Conservation (phyloP, 495 filamentous ascomycete genomes). For the Talaromyces ruber region DNA sequence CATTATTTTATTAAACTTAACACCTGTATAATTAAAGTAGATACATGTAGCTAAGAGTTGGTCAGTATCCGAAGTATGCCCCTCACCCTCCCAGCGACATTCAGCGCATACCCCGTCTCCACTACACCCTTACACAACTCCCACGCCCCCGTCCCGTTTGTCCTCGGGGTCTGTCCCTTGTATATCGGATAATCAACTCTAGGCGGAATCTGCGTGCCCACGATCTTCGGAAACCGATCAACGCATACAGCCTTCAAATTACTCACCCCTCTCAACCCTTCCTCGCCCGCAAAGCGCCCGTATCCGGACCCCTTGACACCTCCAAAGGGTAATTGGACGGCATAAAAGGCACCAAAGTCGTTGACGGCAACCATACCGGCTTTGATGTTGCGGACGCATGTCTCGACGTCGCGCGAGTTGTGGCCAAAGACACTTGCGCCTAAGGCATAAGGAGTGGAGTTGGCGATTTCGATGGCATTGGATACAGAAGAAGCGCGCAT, state of each 20-base stretch:
- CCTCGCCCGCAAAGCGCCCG: constrained; percentile 85
- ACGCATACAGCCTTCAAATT: constrained; percentile 80
- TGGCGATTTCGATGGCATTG: constrained; percentile 62
- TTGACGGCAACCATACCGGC: constrained; percentile 91
- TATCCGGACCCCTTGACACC: constrained; percentile 83
- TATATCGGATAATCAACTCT: constrained; percentile 73
- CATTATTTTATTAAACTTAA: not conserved
- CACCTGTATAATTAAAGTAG: not conserved
- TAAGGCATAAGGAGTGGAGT: constrained; percentile 68
- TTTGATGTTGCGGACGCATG: constrained; percentile 58
- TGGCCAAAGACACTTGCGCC: constrained; percentile 78
- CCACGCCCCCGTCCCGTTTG: constrained; percentile 47
- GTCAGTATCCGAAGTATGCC: constrained; percentile 41
- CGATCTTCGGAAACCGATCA: constrained; percentile 53
- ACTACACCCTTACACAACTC: constrained; percentile 54
- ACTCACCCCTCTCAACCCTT: constrained; percentile 75
- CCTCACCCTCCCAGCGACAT: constrained; percentile 31
- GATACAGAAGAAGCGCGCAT: constrained; percentile 58
- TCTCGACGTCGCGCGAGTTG: constrained; percentile 33
- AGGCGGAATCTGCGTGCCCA: constrained; percentile 66
- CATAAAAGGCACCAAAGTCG: constrained; percentile 88
- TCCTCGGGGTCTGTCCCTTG: constrained; percentile 32
- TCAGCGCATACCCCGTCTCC: constrained; percentile 53
- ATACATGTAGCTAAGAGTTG: constrained; percentile 12
- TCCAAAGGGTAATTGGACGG: constrained; percentile 88